Evolutionary conservation across 2,329 filamentous ascomycete species (phyloP).

Genomic region (Magnaporthiopsis poae): DNA sequence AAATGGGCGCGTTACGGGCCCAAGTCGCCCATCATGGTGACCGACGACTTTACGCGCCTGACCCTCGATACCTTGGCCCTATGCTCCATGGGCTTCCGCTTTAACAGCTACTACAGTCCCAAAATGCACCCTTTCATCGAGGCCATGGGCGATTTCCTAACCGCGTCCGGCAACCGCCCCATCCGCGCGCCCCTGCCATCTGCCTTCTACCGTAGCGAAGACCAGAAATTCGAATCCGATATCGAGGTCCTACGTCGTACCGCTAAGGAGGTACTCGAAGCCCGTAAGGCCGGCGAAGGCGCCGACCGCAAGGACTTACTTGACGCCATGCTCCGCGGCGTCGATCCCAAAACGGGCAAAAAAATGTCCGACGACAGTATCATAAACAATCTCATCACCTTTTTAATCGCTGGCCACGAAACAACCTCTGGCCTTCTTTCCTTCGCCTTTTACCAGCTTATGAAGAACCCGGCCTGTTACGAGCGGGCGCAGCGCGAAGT

Average conservation of each 20-base stretch:
- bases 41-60: conserved; percentile 55
- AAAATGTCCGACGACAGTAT: conserved; percentile 53
- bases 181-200: conserved; percentile 43
- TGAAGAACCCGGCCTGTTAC: conserved; percentile 52
- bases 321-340: conserved; percentile 58
- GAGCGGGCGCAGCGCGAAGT: conserved; percentile 57
- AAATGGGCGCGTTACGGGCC: conserved; percentile 60
- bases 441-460: conserved; percentile 55
- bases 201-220: not conserved
- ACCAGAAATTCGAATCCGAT: conserved; percentile 31
- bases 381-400: conserved; percentile 62
- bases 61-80: conserved; percentile 54
- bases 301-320: conserved; percentile 56
- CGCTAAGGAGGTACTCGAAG: conserved; percentile 49
- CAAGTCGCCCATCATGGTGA: conserved; percentile 42
- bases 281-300: conserved; percentile 42
- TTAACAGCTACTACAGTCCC: conserved; percentile 51
- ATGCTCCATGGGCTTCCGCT: conserved; percentile 48
- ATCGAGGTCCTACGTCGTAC: conserved; percentile 48
- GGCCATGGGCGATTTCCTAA: conserved; percentile 40
- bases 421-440: conserved; percentile 59
- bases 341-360: conserved; percentile 57
- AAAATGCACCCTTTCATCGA: conserved; percentile 60
- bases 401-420: conserved; percentile 61
- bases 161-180: not conserved